Percentiles rank a stretch among this genome's conserved stretches.
Conservation (phyloP, 441 rosid species). For the Iberis amara region DNA sequence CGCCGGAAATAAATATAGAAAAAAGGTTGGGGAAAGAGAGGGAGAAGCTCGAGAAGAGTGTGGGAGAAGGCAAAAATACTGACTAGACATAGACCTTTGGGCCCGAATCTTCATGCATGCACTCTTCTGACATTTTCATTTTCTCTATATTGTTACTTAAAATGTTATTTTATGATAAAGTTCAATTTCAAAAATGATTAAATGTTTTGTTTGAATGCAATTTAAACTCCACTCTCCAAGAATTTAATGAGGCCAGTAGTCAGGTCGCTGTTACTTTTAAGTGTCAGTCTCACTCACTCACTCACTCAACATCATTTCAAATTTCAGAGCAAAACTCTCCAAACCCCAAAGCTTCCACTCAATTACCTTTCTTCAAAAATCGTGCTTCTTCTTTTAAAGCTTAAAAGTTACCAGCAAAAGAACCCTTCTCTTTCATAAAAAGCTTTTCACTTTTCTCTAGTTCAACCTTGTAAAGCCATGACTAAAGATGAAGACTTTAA, state of each 20-base stretch:
- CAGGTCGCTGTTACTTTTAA: conserved; percentile 8
- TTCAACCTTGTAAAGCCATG: conserved; percentile 33
- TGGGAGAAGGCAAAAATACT: conserved; percentile 26
- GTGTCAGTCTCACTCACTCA: conserved; percentile 30
- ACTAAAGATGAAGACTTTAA: conserved; percentile 80
- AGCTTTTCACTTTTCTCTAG: background rate
- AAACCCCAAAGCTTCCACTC: conserved; percentile 20
- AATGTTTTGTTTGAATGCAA: conserved; percentile 14
- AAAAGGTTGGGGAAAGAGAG: conserved; percentile 25
- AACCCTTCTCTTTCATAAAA: background rate
- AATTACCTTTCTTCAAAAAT: conserved; percentile 15
- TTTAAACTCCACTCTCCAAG: conserved; percentile 1
- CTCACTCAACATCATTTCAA: conserved; percentile 27
- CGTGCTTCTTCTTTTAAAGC: conserved; percentile 11
- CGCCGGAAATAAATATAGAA: background rate
- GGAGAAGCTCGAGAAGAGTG: conserved; percentile 24
- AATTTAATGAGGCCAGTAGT: conserved; percentile 17
- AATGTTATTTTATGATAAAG: background rate
- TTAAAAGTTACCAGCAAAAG: background rate
- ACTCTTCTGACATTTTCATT: conserved; percentile 24
- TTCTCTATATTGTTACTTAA: background rate
- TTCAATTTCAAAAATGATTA: conserved; percentile 3
- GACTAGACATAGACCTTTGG: conserved; percentile 32
- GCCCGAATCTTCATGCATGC: conserved; percentile 35
- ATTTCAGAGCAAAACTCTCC: conserved; percentile 24